Evolutionary conservation across 2,329 filamentous ascomycete species (phyloP).

Genomic region (Rugonectria rugulosa): DNA sequence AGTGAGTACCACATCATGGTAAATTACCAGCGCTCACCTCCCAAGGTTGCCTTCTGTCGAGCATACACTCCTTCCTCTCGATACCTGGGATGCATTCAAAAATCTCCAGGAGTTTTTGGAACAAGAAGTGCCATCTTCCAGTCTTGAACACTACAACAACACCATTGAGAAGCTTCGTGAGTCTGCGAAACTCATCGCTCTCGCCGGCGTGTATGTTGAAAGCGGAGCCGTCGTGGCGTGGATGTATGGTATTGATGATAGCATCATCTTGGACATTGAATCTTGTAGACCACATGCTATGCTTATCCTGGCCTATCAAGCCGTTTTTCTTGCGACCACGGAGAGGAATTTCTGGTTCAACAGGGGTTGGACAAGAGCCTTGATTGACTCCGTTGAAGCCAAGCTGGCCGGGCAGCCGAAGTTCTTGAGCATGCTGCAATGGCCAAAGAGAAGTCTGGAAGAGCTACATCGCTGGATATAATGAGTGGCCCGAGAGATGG

Average conservation of each 20-base stretch:
- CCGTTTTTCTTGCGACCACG: conserved; percentile 33
- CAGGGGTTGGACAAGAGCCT: conserved; percentile 35
- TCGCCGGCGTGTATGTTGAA: conserved; percentile 36
- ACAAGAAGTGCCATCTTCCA: conserved; percentile 29
- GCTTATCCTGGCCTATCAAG: conserved; percentile 38
- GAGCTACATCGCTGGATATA: conserved; percentile 21
- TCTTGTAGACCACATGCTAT: conserved; percentile 35
- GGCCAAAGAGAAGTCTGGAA: conserved; percentile 32
- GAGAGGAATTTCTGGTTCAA: conserved; percentile 39
- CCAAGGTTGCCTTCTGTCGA: conserved; percentile 29
- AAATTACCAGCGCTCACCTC: not conserved
- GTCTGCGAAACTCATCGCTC: conserved; percentile 27
- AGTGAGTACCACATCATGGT: not conserved
- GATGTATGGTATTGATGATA: conserved; percentile 37
- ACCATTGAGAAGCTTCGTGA: conserved; percentile 30
- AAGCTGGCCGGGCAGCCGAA: conserved; percentile 23
- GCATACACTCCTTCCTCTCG: conserved; percentile 27
- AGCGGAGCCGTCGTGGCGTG: conserved; percentile 32
- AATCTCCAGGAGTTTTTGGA: conserved; percentile 33
- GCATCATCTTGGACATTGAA: conserved; percentile 37
- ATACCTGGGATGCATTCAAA: conserved; percentile 32
- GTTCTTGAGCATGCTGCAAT: conserved; percentile 31
- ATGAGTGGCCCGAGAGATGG: too few species aligned
- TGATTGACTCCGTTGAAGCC: conserved; percentile 32
- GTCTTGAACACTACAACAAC: conserved; percentile 27